Conservation (phyloP, 2,329 filamentous ascomycete genomes). For the Penicillium sclerotiorum region DNA sequence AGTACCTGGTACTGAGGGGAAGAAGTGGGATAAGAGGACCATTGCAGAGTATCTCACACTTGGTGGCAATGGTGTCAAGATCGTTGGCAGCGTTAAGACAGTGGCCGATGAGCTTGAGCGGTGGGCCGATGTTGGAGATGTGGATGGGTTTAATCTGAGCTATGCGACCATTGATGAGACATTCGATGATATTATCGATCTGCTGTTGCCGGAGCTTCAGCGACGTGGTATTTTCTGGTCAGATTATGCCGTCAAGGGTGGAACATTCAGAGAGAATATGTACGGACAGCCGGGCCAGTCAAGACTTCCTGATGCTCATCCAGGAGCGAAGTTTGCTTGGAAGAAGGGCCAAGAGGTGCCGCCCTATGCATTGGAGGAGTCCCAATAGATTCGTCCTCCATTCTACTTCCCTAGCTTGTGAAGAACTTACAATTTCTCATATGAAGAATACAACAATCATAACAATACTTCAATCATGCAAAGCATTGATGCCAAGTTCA, state of each 20-base stretch:
- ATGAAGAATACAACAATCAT: no score
- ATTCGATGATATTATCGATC: constrained; percentile 39
- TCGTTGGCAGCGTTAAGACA: constrained; percentile 39
- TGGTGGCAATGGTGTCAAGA: constrained; percentile 39
- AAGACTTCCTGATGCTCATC: constrained; percentile 38
- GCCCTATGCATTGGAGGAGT: constrained; percentile 27
- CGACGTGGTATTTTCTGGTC: constrained; percentile 42
- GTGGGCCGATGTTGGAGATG: constrained; percentile 38
- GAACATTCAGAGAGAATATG: constrained; percentile 44
- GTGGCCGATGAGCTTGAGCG: constrained; percentile 43
- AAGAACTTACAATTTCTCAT: no score
- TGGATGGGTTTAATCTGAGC: constrained; percentile 41
- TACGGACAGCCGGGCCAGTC: constrained; percentile 35
- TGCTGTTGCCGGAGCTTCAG: constrained; percentile 37
- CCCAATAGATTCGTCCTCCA: no score
- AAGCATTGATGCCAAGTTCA: no score
- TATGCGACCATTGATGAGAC: constrained; percentile 39
- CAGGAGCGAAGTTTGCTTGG: constrained; percentile 42
- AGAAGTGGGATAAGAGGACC: constrained; percentile 42
- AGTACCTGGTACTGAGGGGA: constrained; percentile 42
- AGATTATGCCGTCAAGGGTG: constrained; percentile 39
- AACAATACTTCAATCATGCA: no score
- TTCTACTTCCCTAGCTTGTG: no score
- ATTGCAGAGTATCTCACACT: constrained; percentile 39
- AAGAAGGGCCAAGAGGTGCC: constrained; percentile 36